Percentiles rank a stretch among this genome's conserved stretches.
These are phyloP conservation scores for Phyllosticta paracitricarpa DNA, from an alignment of 2,329 filamentous ascomycete genomes.

Conservation along the genomic window DNA sequence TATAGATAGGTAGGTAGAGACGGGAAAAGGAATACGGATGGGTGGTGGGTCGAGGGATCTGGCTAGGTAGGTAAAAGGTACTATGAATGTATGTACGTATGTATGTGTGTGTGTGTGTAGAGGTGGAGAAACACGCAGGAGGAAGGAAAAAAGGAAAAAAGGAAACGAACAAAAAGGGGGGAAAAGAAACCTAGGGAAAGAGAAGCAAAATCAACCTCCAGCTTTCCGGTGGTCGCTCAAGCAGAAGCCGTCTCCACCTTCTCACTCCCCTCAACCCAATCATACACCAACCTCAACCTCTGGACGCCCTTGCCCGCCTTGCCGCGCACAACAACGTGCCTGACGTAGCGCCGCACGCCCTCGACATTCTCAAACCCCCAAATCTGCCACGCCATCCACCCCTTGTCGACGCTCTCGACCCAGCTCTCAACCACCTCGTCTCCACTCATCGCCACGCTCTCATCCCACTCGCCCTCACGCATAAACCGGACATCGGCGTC, in stretches of 20 bases:
- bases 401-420: slow-evolving; percentile 23
- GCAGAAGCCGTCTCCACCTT: neutral
- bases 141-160: no score
- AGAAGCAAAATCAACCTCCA: no score
- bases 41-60: no score
- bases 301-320: slow-evolving; percentile 13
- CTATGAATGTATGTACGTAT: no score
- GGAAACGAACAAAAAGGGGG: no score
- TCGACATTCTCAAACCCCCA: slow-evolving; percentile 25
- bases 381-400: slow-evolving; percentile 26
- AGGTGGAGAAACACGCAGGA: no score
- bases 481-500: slow-evolving; percentile 1
- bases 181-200: no score
- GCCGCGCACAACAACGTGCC: slow-evolving; percentile 25
- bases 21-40: no score
- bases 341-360: slow-evolving; percentile 21
- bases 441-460: slow-evolving; percentile 16
- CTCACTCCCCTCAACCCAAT: neutral
- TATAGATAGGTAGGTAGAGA: no score
- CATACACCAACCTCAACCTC: neutral
- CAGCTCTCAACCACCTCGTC: slow-evolving; percentile 23
- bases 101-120: no score
- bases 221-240: neutral
- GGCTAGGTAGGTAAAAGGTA: no score
- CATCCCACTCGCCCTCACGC: slow-evolving; percentile 17